phyloP scores from a whole-genome alignment of 139 green algal species.

The Haematococcus sp. region DNA sequence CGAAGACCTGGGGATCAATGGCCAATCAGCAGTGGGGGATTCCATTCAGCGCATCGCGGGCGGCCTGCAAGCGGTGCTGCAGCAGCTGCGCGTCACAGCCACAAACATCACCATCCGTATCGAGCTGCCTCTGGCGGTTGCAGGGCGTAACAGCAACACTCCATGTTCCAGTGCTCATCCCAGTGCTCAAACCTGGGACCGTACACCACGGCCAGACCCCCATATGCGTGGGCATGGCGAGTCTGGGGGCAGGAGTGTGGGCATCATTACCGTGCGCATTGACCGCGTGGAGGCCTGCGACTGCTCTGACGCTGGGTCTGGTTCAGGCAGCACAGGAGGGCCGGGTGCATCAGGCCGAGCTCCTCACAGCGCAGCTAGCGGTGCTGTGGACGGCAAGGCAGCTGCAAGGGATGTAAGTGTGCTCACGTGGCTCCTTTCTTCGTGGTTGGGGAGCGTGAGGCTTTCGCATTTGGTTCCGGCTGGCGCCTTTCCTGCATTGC shows the following conservation, averaged over 20 bases:
- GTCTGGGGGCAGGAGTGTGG: too few relatives aligned
- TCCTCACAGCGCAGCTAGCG: background rate
- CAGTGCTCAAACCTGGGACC: background rate
- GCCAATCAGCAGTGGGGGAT: conserved; percentile 28
- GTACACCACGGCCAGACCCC: background rate
- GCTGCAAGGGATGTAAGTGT: conserved; percentile 2
- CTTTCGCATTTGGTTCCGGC: too few relatives aligned
- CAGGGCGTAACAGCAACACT: too few relatives aligned
- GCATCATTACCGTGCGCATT: conserved; percentile 9
- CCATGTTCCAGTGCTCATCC: too few relatives aligned
- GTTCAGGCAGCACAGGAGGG: background rate
- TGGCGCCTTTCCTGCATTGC: too few relatives aligned
- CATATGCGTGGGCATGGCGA: background rate
- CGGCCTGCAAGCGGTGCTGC: conserved; percentile 60
- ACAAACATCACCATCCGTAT: conserved; percentile 40
- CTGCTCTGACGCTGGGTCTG: background rate
- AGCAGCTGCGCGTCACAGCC: conserved; percentile 46
- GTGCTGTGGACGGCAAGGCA: background rate
- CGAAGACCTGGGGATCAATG: background rate
- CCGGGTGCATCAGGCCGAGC: background rate
- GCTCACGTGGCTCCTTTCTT: too few relatives aligned
- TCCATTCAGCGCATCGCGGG: conserved; percentile 56
- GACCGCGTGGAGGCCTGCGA: conserved; percentile 22
- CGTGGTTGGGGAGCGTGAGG: too few relatives aligned
- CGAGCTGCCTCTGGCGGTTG: conserved; percentile 41